These are phyloP conservation scores for Mortierella sp. DNA, from an alignment of 371 early-diverging fungal species.

Conservation along the genomic window DNA sequence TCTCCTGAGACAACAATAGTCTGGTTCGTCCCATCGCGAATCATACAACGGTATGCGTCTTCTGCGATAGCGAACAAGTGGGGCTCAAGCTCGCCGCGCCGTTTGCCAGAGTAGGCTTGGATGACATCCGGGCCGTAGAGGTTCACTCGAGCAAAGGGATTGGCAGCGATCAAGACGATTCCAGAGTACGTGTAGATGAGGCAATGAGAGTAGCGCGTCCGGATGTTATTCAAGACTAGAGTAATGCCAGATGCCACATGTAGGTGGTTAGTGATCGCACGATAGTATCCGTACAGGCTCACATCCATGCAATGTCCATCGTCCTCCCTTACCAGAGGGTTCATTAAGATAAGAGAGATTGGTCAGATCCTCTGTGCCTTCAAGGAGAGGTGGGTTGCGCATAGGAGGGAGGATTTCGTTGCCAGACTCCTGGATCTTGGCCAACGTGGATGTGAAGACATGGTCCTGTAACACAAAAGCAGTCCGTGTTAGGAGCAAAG, in stretches of 20 bases:
- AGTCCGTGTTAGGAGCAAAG: not conserved
- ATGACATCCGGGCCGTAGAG: constrained; percentile 91
- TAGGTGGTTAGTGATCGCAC: too few species aligned
- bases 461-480: constrained; percentile 62
- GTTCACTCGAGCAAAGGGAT: constrained; percentile 94
- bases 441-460: constrained; percentile 75
- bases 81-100: constrained; percentile 95
- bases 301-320: too few species aligned
- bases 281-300: too few species aligned
- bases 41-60: constrained; percentile 96
- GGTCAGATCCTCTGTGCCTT: constrained; percentile 93
- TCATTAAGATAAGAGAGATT: constrained; percentile 92
- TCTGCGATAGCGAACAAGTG: constrained; percentile 99
- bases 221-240: constrained; percentile 88
- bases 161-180: constrained; percentile 97
- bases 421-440: constrained; percentile 72
- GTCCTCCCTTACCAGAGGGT: constrained; percentile 72
- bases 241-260: not conserved
- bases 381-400: constrained; percentile 88
- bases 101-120: constrained; percentile 92
- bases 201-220: constrained; percentile 85
- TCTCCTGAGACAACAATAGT: constrained; percentile 99
- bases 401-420: constrained; percentile 84
- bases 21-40: constrained; percentile 92
- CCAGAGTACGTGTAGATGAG: constrained; percentile 99